phyloP scores from a whole-genome alignment of 495 filamentous ascomycete species.

The Penicillium cinerascens region DNA sequence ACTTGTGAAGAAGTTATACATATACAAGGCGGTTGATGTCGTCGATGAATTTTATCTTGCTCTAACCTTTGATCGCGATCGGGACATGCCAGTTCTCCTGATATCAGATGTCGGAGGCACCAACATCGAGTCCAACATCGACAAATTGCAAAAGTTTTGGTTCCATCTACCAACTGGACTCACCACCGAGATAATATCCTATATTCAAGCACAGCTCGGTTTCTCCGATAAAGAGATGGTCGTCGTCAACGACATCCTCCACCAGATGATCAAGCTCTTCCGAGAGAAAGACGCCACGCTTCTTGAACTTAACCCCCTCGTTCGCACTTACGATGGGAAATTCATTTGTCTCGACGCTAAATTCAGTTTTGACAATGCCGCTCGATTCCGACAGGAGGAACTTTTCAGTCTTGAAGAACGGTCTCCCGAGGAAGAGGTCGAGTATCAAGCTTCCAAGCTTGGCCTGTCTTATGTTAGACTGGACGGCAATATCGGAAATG shows the following conservation, averaged over 20 bases:
- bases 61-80: constrained; percentile 32
- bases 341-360: constrained; percentile 33
- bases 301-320: constrained; percentile 34
- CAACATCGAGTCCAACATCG: constrained; percentile 30
- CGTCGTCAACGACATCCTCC: constrained; percentile 19
- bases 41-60: constrained; percentile 33
- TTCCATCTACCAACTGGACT: constrained; percentile 25
- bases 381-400: constrained; percentile 21
- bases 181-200: constrained; percentile 16
- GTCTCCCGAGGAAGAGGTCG: constrained; percentile 13
- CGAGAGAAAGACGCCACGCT: constrained; percentile 32
- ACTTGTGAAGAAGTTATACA: constrained; percentile 31
- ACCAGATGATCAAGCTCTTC: constrained; percentile 28
- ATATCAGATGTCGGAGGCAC: constrained; percentile 29
- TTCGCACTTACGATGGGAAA: constrained; percentile 18
- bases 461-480: constrained; percentile 31
- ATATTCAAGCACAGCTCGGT: constrained; percentile 22
- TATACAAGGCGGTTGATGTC: constrained; percentile 27
- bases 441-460: constrained; percentile 19
- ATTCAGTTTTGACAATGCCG: constrained; percentile 28
- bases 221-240: constrained; percentile 26
- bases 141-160: constrained; percentile 24
- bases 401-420: constrained; percentile 24
- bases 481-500: constrained; percentile 32
- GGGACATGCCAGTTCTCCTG: constrained; percentile 23